Evolutionary conservation across 1,139 yeast species (phyloP).

Genomic region (Suzukiozyma palmioleophila): DNA sequence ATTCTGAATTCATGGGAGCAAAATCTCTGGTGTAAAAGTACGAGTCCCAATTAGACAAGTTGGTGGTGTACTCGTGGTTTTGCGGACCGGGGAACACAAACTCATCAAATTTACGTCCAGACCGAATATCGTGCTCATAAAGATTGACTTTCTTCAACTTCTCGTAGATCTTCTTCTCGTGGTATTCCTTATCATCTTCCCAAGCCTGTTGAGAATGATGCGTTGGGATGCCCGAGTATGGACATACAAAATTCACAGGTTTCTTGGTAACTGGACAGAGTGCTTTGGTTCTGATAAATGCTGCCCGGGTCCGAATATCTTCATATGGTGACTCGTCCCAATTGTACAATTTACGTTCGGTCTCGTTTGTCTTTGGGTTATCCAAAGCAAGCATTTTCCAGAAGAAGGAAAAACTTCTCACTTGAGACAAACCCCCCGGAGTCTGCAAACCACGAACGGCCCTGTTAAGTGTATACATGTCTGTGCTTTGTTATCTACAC

Average conservation of each 20-base stretch:
- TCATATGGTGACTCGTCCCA: slow-evolving; percentile 94
- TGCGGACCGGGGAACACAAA: slow-evolving; percentile 87
- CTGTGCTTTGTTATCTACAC: not conserved
- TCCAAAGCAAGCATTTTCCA: slow-evolving; percentile 38
- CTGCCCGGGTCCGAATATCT: slow-evolving; percentile 87
- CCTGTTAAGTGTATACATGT: not conserved
- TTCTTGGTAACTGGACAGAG: slow-evolving; percentile 86
- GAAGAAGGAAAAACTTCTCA: slow-evolving; percentile 31
- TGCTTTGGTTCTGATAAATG: slow-evolving; percentile 81
- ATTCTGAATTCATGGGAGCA: slow-evolving; percentile 94
- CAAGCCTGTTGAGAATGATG: slow-evolving; percentile 90
- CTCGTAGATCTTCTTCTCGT: slow-evolving; percentile 61
- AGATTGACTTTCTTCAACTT: slow-evolving; percentile 80
- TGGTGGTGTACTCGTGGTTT: slow-evolving; percentile 71
- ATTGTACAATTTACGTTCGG: slow-evolving; percentile 15
- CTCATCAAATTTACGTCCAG: slow-evolving; percentile 92
- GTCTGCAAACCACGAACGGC: slow-evolving; percentile 1
- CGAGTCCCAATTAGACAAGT: slow-evolving; percentile 86
- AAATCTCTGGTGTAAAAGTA: slow-evolving; percentile 90
- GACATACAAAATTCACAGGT: slow-evolving; percentile 83
- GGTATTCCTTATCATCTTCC: slow-evolving; percentile 76
- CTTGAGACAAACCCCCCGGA: slow-evolving; percentile 3
- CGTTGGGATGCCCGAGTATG: slow-evolving; percentile 92
- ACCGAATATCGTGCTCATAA: slow-evolving; percentile 90
- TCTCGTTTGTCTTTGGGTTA: slow-evolving; percentile 20